Conservation (phyloP, 2,329 filamentous ascomycete species). For the Colletotrichum horii region DNA sequence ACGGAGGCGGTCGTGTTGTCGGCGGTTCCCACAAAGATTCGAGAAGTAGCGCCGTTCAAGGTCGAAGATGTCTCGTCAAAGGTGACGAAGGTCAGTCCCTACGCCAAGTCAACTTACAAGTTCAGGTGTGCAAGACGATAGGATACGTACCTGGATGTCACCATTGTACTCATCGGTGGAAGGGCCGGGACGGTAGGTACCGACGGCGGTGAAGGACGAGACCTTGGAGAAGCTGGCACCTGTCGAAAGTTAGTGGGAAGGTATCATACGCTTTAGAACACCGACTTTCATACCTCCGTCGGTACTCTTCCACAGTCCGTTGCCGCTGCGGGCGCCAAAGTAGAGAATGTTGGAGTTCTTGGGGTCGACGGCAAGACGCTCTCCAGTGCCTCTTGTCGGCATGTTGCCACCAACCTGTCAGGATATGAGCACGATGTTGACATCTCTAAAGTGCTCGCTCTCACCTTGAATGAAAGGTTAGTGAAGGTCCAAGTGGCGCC, state of each 20-base stretch:
- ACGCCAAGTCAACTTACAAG: constrained; percentile 35
- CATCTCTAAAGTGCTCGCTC: accelerated
- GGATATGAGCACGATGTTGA: not conserved
- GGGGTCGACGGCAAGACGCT: constrained; percentile 63
- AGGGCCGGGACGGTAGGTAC: constrained; percentile 53
- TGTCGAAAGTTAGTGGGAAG: constrained; percentile 39
- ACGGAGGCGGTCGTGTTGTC: constrained; percentile 57
- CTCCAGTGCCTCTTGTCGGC: constrained; percentile 64
- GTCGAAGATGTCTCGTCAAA: constrained; percentile 58
- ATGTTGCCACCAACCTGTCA: constrained; percentile 60
- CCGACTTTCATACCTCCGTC: constrained; percentile 58
- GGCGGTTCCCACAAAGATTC: constrained; percentile 62
- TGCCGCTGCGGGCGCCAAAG: constrained; percentile 63
- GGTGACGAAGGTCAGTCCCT: constrained; percentile 58
- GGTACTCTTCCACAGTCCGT: constrained; percentile 64
- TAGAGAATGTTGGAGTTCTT: constrained; percentile 62
- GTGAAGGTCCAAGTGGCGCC: constrained; percentile 57
- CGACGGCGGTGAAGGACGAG: constrained; percentile 56
- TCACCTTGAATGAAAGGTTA: constrained; percentile 56
- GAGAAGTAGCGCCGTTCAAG: constrained; percentile 52
- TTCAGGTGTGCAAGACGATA: too few relatives aligned
- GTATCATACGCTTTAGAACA: constrained; percentile 48
- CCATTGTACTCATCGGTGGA: constrained; percentile 45
- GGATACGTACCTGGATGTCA: constrained; percentile 38
- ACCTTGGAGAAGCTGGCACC: constrained; percentile 59